Evolutionary conservation across 2,329 filamentous ascomycete species (phyloP).

Genomic region (Onygenales sp.): DNA sequence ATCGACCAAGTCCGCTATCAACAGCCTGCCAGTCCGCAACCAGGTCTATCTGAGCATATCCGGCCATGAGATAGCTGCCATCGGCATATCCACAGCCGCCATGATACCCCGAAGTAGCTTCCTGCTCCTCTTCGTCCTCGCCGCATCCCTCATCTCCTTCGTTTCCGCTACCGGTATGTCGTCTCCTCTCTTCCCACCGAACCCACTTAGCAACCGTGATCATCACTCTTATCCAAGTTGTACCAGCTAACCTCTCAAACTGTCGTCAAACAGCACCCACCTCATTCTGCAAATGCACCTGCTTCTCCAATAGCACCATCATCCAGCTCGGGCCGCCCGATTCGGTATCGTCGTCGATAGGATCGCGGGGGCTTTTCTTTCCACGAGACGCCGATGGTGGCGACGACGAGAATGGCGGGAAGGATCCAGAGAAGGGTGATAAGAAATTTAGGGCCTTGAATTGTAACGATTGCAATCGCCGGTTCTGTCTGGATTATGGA

Average conservation of each 20-base stretch:
- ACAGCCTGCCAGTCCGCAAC: too few relatives aligned
- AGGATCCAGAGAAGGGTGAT: slow-evolving; percentile 16
- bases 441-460: slow-evolving; percentile 36
- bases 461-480: slow-evolving; percentile 59
- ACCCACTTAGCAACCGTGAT: not conserved
- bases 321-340: slow-evolving; percentile 50
- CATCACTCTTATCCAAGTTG: not conserved
- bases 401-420: slow-evolving; percentile 7
- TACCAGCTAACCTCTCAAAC: not conserved
- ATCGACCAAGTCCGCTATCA: too few relatives aligned
- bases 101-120: slow-evolving; percentile 14
- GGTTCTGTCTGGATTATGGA: slow-evolving; percentile 56
- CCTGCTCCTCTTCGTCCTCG: slow-evolving; percentile 18
- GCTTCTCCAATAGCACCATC: slow-evolving; percentile 58
- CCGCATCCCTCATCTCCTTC: slow-evolving; percentile 21
- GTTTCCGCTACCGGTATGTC: slow-evolving; percentile 28
- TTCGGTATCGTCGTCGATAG: slow-evolving; percentile 12
- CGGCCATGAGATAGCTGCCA: not conserved
- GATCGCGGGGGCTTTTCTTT: slow-evolving; percentile 5
- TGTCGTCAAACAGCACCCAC: slow-evolving; percentile 30
- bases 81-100: not conserved
- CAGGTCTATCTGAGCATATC: not conserved
- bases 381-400: slow-evolving; percentile 11
- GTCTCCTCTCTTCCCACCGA: not conserved
- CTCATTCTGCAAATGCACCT: slow-evolving; percentile 65